Evolutionary conservation across 345 rosid genomes (phyloP), one percentile per base, ranked within the genome.

Genomic region (Trapa incisa): DNA sequence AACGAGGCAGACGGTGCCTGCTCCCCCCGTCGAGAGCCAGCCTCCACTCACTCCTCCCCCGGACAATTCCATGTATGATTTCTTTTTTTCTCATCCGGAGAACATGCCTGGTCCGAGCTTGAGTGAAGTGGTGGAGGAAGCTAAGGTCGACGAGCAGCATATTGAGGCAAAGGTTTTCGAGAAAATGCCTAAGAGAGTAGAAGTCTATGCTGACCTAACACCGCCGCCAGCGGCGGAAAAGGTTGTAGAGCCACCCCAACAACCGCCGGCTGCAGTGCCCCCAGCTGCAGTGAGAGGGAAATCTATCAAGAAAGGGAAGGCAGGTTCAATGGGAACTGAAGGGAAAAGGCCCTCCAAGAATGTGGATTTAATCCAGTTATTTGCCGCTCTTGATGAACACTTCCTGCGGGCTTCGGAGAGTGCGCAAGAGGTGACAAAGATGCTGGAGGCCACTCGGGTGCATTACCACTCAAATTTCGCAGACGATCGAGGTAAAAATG

Each of bases 401-500:
- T 95, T 95, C 77, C 77, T 95, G 77, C 83, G 81, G 79, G 96
- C 99, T 38, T 91, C 83, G 12, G 90, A 95, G 74, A 87, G 96
- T 82, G 96, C 96, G 9, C 93, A 91, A 33, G 96, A 86, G 57
- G 97, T 95, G 71, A 89, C 96, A 0, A 95, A 86, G 84, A 84
- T 94, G 91, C 71, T 95, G 78, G 97, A 95, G 86, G 97, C 97
- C 33, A 85, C 97, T 5, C 76, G 96, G 70, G 74, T 95, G 71
- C 96, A 91, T 86, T 95, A 89, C 79, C 99, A 95, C 79, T 95
- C 97, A n/a, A 95, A 95, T 78, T 95, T 91, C 70, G 96, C 97
- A 1, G 97, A 95, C 78, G 89, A 91, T 80, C 75, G 96, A 57
- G 93, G 98, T 92, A 81, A 71, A 62, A 41, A 41, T 42, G 22